phyloP scores from a whole-genome alignment of 805 yeast genomes.

The Starmerella bombi region DNA sequence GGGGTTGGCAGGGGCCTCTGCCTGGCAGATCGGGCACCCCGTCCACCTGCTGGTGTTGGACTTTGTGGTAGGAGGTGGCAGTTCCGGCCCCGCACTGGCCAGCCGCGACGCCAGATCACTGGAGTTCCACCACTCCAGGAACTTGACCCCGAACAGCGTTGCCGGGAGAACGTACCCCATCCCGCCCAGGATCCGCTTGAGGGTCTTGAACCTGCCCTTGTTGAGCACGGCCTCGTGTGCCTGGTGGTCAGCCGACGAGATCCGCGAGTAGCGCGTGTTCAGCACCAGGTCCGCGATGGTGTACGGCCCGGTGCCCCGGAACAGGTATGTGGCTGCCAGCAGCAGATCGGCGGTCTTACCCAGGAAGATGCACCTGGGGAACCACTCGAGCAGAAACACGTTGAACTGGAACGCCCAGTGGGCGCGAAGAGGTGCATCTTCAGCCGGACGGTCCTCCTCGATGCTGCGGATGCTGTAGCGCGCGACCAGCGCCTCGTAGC shows the following conservation, averaged over 20 bases:
- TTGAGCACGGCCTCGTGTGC: constrained; percentile 4
- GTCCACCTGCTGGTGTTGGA: constrained; percentile 18
- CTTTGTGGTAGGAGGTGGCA: constrained; percentile 17
- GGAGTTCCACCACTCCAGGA: constrained; percentile 86
- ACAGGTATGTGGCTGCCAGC: constrained; percentile 50
- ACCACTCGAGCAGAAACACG: constrained; percentile 39
- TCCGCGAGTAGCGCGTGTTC: constrained; percentile 51
- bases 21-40: constrained; percentile 58
- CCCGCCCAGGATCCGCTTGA: constrained; percentile 6
- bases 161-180: constrained; percentile 49
- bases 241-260: constrained; percentile 28
- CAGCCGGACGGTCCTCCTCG: constrained; percentile 23
- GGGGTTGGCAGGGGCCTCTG: constrained; percentile 50
- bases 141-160: constrained; percentile 67
- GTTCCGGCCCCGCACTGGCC: constrained; percentile 12
- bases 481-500: constrained; percentile 52
- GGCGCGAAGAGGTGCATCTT: constrained; percentile 17
- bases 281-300: constrained; percentile 47
- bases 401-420: constrained; percentile 24
- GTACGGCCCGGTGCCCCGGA: constrained; percentile 54
- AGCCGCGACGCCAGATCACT: constrained; percentile 45
- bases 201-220: neutral
- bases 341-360: constrained; percentile 40
- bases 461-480: constrained; percentile 39
- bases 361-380: constrained; percentile 44